These are phyloP conservation scores for Pestalotiopsis fici DNA, from an alignment of 2,329 filamentous ascomycete species.

Conservation along the genomic window DNA sequence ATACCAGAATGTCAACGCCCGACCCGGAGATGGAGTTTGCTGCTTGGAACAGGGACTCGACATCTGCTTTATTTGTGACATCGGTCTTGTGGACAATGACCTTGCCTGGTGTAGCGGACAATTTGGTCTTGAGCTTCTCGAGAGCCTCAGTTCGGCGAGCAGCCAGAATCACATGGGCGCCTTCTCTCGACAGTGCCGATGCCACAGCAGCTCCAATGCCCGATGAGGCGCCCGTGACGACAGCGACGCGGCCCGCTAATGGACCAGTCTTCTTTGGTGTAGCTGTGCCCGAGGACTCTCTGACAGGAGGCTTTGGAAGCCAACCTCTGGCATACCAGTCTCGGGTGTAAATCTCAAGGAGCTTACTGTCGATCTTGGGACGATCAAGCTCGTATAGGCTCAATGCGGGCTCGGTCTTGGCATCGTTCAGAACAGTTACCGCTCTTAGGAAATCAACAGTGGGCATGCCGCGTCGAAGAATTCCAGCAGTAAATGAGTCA, in stretches of 20 bases:
- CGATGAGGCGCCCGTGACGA: slow-evolving; percentile 78
- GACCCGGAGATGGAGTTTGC: slow-evolving; percentile 66
- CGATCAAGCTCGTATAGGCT: slow-evolving; percentile 55
- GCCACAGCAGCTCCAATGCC: slow-evolving; percentile 79
- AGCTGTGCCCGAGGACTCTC: background rate
- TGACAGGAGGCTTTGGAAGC: slow-evolving; percentile 62
- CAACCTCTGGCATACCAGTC: slow-evolving; percentile 82
- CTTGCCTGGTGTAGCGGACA: slow-evolving; percentile 60
- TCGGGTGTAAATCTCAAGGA: slow-evolving; percentile 78
- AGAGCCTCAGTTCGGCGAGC: slow-evolving; percentile 71
- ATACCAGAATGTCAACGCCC: slow-evolving; percentile 72
- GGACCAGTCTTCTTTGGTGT: slow-evolving; percentile 51
- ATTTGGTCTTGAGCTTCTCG: slow-evolving; percentile 63
- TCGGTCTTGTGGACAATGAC: slow-evolving; percentile 72
- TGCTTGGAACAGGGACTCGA: slow-evolving; percentile 64
- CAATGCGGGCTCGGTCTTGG: slow-evolving; percentile 63
- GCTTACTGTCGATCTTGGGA: slow-evolving; percentile 66
- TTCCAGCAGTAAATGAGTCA: slow-evolving; percentile 75
- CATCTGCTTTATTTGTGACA: slow-evolving; percentile 66
- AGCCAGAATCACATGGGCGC: slow-evolving; percentile 71
- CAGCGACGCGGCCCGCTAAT: slow-evolving; percentile 68
- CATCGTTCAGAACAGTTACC: slow-evolving; percentile 74
- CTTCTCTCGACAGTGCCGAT: slow-evolving; percentile 67
- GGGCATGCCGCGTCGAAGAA: slow-evolving; percentile 80
- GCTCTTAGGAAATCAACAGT: slow-evolving; percentile 69